Evolutionary conservation across 495 filamentous ascomycete genomes (phyloP), one percentile per base, ranked within the genome.

Genomic region (Lophium mytilinum): DNA sequence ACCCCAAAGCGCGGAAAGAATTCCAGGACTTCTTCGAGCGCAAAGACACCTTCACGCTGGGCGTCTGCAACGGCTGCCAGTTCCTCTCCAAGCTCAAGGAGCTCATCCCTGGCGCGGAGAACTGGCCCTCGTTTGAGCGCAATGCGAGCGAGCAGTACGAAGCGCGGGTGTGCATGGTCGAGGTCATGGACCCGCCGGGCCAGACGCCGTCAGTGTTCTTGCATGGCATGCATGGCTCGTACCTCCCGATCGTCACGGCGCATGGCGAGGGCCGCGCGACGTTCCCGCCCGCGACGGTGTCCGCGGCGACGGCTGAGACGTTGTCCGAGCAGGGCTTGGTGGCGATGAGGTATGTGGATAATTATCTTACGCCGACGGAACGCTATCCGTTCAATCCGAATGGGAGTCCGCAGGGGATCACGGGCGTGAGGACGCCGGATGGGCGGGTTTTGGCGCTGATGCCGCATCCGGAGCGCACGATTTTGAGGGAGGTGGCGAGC

Each of bases 41-140:
- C 37, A 80, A 82, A 36, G 87, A 96, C 61, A 96, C 93, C 9
- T 98, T 98, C 72, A 81, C 88, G 8, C 79, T 98, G 0, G 93
- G 94, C 50, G 92, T 97, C 21, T 97, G 93, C 80, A 98, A 98
- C 69, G 93, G 93, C 46, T 96, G 93, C 63, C 93, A 98, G 71
- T 96, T 98, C 82, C 77, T 97, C 18, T 86, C 84, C 11, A 82
- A 86, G 15, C 77, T 98, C 14, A 88, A 86, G 67, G 82, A 84
- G 24, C 73, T 95, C 35, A 94, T 98, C 57, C 92, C 90, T 3
- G 93, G 94, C 19, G 82, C 91, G 5, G 74, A 82, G 50, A 71
- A 83, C 72, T 98, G 90, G 89, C 93, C 93, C 2, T 82, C 78
- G 30, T 98, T 98, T 72, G 85, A 88, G 58, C 77, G 84, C 48